Evolutionary conservation across 345 rosid genomes (phyloP), one percentile per base, ranked within the genome.

Genomic region (Gossypium anomalum): DNA sequence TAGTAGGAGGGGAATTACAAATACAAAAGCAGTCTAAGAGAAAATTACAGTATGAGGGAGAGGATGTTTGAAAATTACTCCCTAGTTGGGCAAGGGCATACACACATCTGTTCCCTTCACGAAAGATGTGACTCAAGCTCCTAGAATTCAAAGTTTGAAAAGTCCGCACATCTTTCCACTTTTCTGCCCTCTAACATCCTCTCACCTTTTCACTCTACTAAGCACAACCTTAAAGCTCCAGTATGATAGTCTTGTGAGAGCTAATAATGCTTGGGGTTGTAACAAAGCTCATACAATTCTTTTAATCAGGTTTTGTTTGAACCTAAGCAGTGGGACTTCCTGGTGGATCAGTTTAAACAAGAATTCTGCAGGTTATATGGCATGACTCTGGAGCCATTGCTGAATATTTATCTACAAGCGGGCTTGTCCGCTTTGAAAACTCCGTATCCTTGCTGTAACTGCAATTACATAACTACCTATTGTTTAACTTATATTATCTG

Each of bases 381-480:
- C 89, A 95, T 95, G 98, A 88, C 99, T 19, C 75, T 85, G 68
- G 98, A 93, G 85, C 98, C 99, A 22, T 79, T 95, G 80, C 80
- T 95, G 80, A 91, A 88, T 84, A 95, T 93, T 66, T 95, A 86
- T 80, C 83, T 95, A 72, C 98, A 95, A 84, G 98, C 97, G 74
- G 99, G 99, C 81, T 85, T 95, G 82, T 95, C 97, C 72, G 94
- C 98, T 8, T 77, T 95, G 80, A 95, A 95, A 83, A 91, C 99
- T 76, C 92, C 94, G 98, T 93, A 95, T 89, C 89, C 94, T 80
- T 5, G 12, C 17, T 11, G 64, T 12, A 59, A 27, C 64, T 59
- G 25, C 64, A 15, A 59, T 59, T 59, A 5, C 4, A 17, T 23
- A 59, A 12, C 64, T 25, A 15, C 10, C n/a, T 60, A 60, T 60